Evolutionary conservation across 805 yeast genomes (phyloP).

Genomic region (Teunomyces aglyptinius): DNA sequence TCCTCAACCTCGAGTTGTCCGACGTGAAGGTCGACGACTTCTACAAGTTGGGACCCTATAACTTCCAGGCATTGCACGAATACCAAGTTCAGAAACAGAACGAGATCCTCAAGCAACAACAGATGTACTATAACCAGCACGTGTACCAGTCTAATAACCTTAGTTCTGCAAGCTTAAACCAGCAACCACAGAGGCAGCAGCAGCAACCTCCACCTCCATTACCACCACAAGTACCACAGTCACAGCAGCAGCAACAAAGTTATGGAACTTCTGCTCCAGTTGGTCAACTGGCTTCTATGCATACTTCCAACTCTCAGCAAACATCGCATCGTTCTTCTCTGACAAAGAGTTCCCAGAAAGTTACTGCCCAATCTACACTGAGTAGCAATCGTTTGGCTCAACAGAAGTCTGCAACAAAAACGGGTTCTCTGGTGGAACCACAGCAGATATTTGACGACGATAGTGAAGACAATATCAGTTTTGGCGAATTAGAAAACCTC

Average conservation of each 20-base stretch:
- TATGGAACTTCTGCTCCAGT: background rate
- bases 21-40: constrained; percentile 38
- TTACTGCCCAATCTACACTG: constrained; percentile 1
- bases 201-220: constrained; percentile 6
- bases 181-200: constrained; percentile 5
- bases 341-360: constrained; percentile 2
- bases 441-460: constrained; percentile 2
- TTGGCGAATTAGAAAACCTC: constrained; percentile 38
- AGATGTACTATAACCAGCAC: constrained; percentile 41
- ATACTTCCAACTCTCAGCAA: constrained; percentile 1
- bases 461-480: constrained; percentile 10
- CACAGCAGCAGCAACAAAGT: constrained; percentile 2
- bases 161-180: background rate
- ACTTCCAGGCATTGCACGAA: constrained; percentile 53
- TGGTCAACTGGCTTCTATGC: background rate
- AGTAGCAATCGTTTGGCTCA: background rate
- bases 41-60: constrained; percentile 52
- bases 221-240: background rate
- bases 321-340: constrained; percentile 1
- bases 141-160: constrained; percentile 2
- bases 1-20: constrained; percentile 36
- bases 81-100: constrained; percentile 44
- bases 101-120: constrained; percentile 35
- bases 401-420: constrained; percentile 1
- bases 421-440: constrained; percentile 3